Evolutionary conservation across 805 yeast species (phyloP).

Genomic region (Kregervanrija delftensis): DNA sequence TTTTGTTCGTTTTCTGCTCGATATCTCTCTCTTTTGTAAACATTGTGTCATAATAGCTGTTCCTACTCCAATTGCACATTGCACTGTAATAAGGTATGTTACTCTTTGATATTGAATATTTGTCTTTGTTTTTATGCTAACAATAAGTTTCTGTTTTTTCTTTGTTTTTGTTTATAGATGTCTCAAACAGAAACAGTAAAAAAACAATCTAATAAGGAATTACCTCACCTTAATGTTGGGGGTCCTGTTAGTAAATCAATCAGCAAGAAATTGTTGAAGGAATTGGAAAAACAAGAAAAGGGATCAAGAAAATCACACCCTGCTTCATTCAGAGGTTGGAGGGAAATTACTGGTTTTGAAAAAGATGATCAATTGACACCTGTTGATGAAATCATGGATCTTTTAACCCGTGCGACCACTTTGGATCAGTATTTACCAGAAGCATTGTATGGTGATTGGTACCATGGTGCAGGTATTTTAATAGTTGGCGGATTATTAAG

Average conservation of each 20-base stretch:
- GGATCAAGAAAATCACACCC: conserved; percentile 42
- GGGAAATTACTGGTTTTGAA: conserved; percentile 85
- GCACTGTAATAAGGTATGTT: no score
- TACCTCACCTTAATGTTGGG: conserved; percentile 11
- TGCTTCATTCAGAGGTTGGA: conserved; percentile 86
- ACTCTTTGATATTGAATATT: no score
- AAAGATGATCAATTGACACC: conserved; percentile 55
- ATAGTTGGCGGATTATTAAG: conserved; percentile 63
- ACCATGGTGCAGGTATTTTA: conserved; percentile 74
- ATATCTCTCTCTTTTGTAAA: no score
- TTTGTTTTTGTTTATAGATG: no score
- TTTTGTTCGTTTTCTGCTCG: no score
- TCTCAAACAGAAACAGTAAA: no score
- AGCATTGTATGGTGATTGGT: conserved; percentile 89
- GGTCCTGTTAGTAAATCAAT: conserved; percentile 25
- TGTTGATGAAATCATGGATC: conserved; percentile 68
- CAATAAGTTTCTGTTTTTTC: no score
- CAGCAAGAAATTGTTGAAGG: conserved; percentile 13
- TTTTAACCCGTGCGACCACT: conserved; percentile 61
- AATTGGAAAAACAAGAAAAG: conserved; percentile 13
- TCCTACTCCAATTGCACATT: no score
- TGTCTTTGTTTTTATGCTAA: no score
- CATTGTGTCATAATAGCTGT: no score
- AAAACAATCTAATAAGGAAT: not conserved
- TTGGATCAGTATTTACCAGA: conserved; percentile 75